A percentile compares a stretch with the other conserved stretches of the same genome.
These are phyloP conservation scores for Elsinoe arachidis DNA, from an alignment of 2,329 filamentous ascomycete species.

Conservation along the genomic window DNA sequence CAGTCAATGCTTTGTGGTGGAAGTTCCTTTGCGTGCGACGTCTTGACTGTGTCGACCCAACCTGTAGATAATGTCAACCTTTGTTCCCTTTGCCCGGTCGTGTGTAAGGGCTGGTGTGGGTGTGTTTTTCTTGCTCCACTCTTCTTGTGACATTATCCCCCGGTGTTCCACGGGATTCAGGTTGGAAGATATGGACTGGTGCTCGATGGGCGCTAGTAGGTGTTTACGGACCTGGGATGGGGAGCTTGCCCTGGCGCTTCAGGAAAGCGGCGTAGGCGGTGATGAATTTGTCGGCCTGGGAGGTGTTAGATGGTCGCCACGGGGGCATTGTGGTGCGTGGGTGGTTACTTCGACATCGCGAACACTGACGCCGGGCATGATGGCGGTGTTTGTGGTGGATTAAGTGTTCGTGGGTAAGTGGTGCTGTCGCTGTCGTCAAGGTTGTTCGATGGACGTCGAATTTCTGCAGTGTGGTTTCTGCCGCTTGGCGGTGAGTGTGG, in stretches of 20 bases:
- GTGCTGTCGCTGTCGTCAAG: slow-evolving; percentile 13
- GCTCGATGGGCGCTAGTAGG: slow-evolving; percentile 23
- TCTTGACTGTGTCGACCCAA: slow-evolving; percentile 99
- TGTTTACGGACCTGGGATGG: slow-evolving; percentile 66
- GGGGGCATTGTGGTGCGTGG: too few relatives aligned
- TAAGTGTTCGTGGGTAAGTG: not conserved
- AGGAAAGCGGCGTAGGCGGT: slow-evolving; percentile 76
- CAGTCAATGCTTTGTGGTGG: slow-evolving; percentile 98
- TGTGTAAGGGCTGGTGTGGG: not conserved
- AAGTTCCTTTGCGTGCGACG: slow-evolving; percentile 90
- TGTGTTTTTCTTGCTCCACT: not conserved
- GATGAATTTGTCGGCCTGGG: slow-evolving; percentile 81
- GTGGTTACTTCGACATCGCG: slow-evolving; percentile 75
- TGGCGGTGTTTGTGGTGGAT: slow-evolving; percentile 44
- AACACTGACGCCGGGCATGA: slow-evolving; percentile 74
- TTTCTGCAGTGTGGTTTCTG: not conserved
- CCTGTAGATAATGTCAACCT: slow-evolving; percentile 54
- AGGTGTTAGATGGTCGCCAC: slow-evolving; percentile 9
- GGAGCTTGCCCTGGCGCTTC: slow-evolving; percentile 90
- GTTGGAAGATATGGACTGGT: slow-evolving; percentile 22
- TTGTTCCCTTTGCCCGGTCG: not conserved
- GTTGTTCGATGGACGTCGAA: not conserved
- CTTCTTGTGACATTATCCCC: slow-evolving; percentile 33
- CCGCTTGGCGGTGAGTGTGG: not conserved
- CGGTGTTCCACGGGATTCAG: slow-evolving; percentile 46